Evolutionary conservation across 2,329 filamentous ascomycete species (phyloP), one percentile per base, ranked within the genome.

Genomic region (Penicillium sp.): DNA sequence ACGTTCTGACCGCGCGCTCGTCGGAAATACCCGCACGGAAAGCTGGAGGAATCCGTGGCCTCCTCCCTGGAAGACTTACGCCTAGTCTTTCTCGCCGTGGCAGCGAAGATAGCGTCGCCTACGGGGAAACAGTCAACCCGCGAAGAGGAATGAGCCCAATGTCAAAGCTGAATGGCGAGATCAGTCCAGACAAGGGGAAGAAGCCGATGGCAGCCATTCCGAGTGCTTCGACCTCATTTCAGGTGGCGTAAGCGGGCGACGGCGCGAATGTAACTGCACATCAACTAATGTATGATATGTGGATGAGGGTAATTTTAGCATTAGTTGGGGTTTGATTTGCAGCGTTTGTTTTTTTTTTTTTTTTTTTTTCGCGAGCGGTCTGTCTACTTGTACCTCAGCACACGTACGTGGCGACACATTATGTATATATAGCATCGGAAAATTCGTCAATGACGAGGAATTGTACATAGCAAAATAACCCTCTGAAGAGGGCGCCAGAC

Each of bases 1-100:
- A 96, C 70, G 90, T 98, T 2, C 90, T 93, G 67, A 95, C 91
- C 35, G 92, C 93, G 0, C 93, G 93, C 0, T 89, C 86, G 49
- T 82, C 84, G 23, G 86, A 88, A 58, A 74, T 89, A 17, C 86
- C 86, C 17, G 80, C 78, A 0, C 71, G 85, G 26, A 86, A 86
- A 69, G 81, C 80, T 30, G 84, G 84, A 26, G 85, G 84, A 5
- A 77, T 86, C 29, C 78, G 80, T 51, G 84, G 81, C 0, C 72
- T 86, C 31, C 61, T 78, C 45, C 67, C 72, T 9, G 77, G 76
- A 26, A 68, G 72, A n/a, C 56, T 75, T 50, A 78, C 75, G 1
- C 76, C 78, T 6, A 73, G 66, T 49, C 47, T 77, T 19, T 78
- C 78, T 19, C 73, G 79, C 21, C 74, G 76, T 29, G 72, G 69